phyloP scores from a whole-genome alignment of 805 yeast genomes.

The Saccharomycopsis synnaedendra region DNA sequence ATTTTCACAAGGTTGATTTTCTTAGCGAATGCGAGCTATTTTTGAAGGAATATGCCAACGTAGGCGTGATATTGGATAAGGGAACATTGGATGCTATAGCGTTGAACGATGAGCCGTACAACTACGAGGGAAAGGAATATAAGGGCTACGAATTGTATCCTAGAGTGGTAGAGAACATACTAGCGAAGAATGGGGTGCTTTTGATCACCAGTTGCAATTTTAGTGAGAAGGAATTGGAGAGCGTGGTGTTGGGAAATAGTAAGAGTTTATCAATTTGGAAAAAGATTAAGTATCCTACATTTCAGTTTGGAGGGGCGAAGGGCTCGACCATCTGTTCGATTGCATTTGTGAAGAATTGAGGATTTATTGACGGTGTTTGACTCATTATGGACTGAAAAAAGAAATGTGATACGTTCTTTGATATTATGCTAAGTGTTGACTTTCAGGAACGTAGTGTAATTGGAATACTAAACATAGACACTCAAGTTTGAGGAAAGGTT shows the following conservation, averaged over 20 bases:
- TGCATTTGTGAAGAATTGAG: slow-evolving; percentile 45
- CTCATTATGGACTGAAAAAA: neutral
- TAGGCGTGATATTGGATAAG: slow-evolving; percentile 78
- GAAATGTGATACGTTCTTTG: no score
- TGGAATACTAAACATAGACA: no score
- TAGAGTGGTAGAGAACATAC: slow-evolving; percentile 39
- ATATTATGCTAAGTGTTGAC: no score
- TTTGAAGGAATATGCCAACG: slow-evolving; percentile 28
- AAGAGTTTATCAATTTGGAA: slow-evolving; percentile 47
- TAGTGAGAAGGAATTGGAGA: slow-evolving; percentile 64
- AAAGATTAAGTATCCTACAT: slow-evolving; percentile 63
- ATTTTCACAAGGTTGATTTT: slow-evolving; percentile 63
- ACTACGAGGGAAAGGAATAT: slow-evolving; percentile 20
- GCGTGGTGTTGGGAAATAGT: slow-evolving; percentile 32
- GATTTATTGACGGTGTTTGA: neutral
- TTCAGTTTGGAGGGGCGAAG: slow-evolving; percentile 79
- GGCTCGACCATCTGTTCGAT: slow-evolving; percentile 86
- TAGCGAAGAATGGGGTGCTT: slow-evolving; percentile 46
- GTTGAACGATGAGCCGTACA: slow-evolving; percentile 48
- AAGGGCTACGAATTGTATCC: slow-evolving; percentile 50
- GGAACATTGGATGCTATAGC: slow-evolving; percentile 98
- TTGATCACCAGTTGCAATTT: slow-evolving; percentile 91
- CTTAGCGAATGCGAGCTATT: slow-evolving; percentile 22
- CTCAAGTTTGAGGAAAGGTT: no score
- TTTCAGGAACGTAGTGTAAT: no score